A percentile compares a stretch with the other conserved stretches of the same genome.
phyloP scores from a whole-genome alignment of 768 basidiomycete species.

The Royoungia palumana region DNA sequence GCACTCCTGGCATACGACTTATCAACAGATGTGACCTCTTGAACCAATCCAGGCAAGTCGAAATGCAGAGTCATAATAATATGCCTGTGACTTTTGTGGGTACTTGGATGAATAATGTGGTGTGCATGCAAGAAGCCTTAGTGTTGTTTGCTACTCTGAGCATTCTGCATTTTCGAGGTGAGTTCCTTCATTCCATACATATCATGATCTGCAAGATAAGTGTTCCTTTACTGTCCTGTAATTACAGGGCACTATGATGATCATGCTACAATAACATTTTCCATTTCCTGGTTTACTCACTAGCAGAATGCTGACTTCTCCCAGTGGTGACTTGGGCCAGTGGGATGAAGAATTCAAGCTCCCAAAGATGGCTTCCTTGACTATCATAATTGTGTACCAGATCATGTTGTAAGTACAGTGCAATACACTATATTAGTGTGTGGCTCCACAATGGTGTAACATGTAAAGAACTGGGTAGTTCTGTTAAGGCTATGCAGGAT shows the following conservation, averaged over 20 bases:
- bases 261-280: constrained; percentile 8
- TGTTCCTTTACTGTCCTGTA: background rate
- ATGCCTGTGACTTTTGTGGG: too few relatives aligned
- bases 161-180: background rate
- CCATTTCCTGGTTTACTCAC: background rate
- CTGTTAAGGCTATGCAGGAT: too few relatives aligned
- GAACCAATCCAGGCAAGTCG: too few relatives aligned
- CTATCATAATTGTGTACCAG: constrained; percentile 44
- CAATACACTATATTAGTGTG: background rate
- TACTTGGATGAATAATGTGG: too few relatives aligned
- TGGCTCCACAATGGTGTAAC: background rate
- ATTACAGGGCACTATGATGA: background rate
- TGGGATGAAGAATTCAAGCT: constrained; percentile 42
- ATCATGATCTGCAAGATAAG: too few relatives aligned
- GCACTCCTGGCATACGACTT: too few relatives aligned
- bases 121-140: too few relatives aligned
- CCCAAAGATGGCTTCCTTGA: constrained; percentile 44
- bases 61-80: too few relatives aligned
- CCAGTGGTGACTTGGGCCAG: constrained; percentile 11
- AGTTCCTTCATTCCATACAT: background rate
- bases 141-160: background rate
- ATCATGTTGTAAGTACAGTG: constrained; percentile 46
- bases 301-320: background rate
- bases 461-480: too few relatives aligned
- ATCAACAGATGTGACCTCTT: too few relatives aligned